phyloP scores from a whole-genome alignment of 1,284 basidiomycete genomes.

The Pascua guehoae region DNA sequence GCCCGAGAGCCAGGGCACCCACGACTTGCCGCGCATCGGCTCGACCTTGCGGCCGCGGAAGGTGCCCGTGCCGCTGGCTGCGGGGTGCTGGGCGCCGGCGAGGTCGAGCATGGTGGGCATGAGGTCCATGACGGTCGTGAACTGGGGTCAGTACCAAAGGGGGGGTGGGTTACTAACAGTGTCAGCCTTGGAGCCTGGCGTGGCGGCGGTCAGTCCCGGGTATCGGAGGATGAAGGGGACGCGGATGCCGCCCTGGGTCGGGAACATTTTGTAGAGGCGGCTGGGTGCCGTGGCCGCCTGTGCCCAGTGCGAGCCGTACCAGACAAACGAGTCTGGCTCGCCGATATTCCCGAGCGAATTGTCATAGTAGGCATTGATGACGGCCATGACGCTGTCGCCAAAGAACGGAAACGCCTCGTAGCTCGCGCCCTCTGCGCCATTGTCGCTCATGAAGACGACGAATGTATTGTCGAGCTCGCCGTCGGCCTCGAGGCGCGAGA shows the following conservation, averaged over 20 bases:
- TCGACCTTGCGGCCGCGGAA: conserved; percentile 13
- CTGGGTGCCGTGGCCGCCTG: conserved; percentile 31
- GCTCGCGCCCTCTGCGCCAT: conserved; percentile 41
- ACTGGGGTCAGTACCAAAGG: conserved; percentile 8
- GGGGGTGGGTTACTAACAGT: no score
- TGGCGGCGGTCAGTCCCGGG: no score
- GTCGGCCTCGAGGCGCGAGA: conserved; percentile 19
- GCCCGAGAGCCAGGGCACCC: conserved; percentile 19
- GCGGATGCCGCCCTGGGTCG: conserved; percentile 7
- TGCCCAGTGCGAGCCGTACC: conserved; percentile 31
- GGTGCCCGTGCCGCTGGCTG: conserved; percentile 7
- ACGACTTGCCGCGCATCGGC: conserved; percentile 15
- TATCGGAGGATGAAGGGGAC: conserved; percentile 6
- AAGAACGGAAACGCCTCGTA: conserved; percentile 23
- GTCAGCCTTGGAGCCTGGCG: not conserved
- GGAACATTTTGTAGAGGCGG: conserved; percentile 25
- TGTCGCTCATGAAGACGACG: conserved; percentile 41
- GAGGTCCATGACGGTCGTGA: conserved; percentile 44
- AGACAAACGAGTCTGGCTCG: conserved; percentile 23
- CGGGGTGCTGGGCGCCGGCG: conserved; percentile 21
- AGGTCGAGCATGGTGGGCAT: conserved; percentile 41
- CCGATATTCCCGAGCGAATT: conserved; percentile 20
- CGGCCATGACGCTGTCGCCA: conserved; percentile 23
- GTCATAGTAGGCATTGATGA: conserved; percentile 22
- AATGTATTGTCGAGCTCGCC: conserved; percentile 41